These are phyloP conservation scores for Seminavis robusta DNA, from an alignment of 108 stramenopile species.

Conservation along the genomic window DNA sequence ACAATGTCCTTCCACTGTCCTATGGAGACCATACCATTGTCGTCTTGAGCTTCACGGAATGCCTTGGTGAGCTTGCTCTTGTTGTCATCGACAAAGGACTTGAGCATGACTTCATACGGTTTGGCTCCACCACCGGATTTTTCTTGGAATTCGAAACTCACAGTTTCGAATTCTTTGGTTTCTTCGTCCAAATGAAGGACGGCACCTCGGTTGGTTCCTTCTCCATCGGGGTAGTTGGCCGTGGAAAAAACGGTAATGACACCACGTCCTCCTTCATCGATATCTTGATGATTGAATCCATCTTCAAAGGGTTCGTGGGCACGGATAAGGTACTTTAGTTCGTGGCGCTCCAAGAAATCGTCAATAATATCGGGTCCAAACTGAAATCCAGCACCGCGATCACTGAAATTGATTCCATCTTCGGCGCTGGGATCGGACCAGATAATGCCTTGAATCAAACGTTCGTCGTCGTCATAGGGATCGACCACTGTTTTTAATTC, in stretches of 20 bases:
- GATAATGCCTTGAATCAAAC: slow-evolving; percentile 9
- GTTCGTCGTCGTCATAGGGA: slow-evolving; percentile 5
- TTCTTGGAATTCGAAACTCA: too few relatives aligned
- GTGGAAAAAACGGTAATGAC: slow-evolving; percentile 23
- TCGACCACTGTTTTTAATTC: slow-evolving; percentile 10
- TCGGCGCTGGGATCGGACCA: slow-evolving; percentile 4
- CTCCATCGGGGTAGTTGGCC: slow-evolving; percentile 22
- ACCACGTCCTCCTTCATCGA: slow-evolving; percentile 4
- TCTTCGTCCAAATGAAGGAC: slow-evolving; percentile 6
- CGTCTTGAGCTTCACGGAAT: neutral
- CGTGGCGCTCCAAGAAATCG: slow-evolving; percentile 16
- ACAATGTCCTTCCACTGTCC: neutral
- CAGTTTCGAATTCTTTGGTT: slow-evolving; percentile 1
- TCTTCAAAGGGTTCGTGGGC: slow-evolving; percentile 18
- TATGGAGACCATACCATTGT: neutral
- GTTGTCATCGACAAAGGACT: neutral
- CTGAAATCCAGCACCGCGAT: slow-evolving; percentile 8
- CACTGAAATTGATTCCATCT: slow-evolving; percentile 11
- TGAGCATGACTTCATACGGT: neutral
- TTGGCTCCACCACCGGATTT: neutral
- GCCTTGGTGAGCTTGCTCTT: neutral
- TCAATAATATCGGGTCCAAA: slow-evolving; percentile 14
- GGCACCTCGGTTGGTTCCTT: slow-evolving; percentile 18
- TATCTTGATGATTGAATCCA: slow-evolving; percentile 2
- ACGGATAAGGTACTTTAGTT: slow-evolving; percentile 20